Base-by-base conservation (phyloP, 805 yeast species). In the Nakazawaea wickerhamii region DNA sequence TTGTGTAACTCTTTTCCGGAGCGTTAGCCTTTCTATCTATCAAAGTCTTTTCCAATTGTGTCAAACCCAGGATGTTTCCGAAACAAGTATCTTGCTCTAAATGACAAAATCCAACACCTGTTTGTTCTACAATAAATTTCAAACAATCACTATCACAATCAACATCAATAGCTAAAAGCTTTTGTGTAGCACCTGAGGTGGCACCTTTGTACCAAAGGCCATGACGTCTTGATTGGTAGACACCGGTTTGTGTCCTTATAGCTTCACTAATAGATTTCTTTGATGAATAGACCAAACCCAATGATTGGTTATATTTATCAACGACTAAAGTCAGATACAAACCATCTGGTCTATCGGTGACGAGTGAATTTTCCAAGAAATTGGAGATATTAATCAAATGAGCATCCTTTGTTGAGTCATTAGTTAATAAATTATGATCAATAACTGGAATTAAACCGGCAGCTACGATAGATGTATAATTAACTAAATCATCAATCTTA, bases 181-280 rank as follows among this genome's bases (percentile, higher is more conserved):
- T 71, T 65, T 93, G 99, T 1, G 95, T 86, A 40, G 95, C 95
- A 17, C 99, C 99, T n/a, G 95, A 84, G 2, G 96, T 86, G 43
- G 84, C 83, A 23, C 99, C 99, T 62, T 93, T 93, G 61, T 81
- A 84, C 99, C 99, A 93, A 46, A 93, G 72, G 34, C 95, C 98
- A 48, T 87, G 80, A 55, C 84, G 81, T 54, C 99, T 81, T 7
- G 96, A 87, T 62, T 84, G 96, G 64, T 93, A 93, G 2, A 93
- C 96, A 45, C 99, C 99, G 8, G 86, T 79, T 38, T 77, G 74
- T 18, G 86, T 82, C 47, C 77, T 77, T 51, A 93, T 75, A 10
- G 98, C 93, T 54, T 84, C 90, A 34, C 74, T 64, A 54, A 93
- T 79, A 26, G 96, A 86, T 52, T 84, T 89, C 32, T 64, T 64